Conservation (phyloP, 2,329 filamentous ascomycete genomes). For the Fusarium acutatum region DNA sequence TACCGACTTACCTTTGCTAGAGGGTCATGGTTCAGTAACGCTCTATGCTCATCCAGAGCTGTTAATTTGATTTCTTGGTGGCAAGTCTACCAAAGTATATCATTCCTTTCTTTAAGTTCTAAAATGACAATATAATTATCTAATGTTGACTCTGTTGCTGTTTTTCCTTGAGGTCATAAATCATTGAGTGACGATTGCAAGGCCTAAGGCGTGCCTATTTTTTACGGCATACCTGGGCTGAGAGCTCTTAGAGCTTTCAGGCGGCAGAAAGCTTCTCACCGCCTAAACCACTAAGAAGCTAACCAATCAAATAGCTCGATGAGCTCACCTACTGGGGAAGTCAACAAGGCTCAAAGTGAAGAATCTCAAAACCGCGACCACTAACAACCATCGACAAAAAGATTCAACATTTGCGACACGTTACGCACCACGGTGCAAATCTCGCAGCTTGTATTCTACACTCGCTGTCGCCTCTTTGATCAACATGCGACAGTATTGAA, state of each 20-base stretch:
- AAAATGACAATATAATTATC: neutral
- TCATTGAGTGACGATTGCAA: neutral
- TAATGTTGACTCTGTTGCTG: neutral
- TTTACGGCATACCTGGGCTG: neutral
- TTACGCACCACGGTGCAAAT: conserved; percentile 37
- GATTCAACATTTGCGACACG: conserved; percentile 33
- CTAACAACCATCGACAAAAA: conserved; percentile 36
- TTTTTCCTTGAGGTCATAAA: neutral
- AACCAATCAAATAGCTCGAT: conserved; percentile 39
- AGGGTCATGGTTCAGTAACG: neutral
- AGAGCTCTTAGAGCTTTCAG: conserved; percentile 3
- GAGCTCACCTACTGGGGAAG: conserved; percentile 36
- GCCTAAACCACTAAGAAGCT: neutral
- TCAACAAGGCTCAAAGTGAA: conserved; percentile 44
- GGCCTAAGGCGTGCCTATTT: neutral
- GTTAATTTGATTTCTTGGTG: neutral
- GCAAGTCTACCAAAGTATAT: neutral
- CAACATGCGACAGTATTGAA: conserved; percentile 58
- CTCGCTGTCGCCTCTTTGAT: conserved; percentile 29
- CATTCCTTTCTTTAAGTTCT: neutral
- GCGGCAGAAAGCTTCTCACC: conserved; percentile 47
- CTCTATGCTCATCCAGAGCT: neutral
- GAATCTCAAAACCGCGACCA: conserved; percentile 44
- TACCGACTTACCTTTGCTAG: neutral
- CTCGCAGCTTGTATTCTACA: conserved; percentile 30